Conservation (phyloP, 352 stramenopile genomes). For the Phytophthora hybrid region DNA sequence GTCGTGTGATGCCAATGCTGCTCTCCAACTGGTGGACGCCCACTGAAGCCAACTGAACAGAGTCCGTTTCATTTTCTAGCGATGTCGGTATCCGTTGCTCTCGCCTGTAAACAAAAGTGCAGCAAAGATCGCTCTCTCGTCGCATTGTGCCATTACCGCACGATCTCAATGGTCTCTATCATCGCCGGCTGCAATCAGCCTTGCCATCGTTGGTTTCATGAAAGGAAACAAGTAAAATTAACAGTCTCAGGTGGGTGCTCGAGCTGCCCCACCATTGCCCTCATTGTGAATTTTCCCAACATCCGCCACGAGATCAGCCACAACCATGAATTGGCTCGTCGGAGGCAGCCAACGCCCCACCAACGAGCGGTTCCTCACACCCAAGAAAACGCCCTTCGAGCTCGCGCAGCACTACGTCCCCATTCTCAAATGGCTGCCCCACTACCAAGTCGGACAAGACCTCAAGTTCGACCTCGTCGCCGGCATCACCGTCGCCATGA, state of each 20-base stretch:
- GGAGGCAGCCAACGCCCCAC: constrained; percentile 2
- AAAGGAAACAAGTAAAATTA: neutral
- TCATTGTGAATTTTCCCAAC: neutral
- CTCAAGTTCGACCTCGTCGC: constrained; percentile 62
- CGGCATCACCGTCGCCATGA: constrained; percentile 73
- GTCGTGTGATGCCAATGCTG: neutral
- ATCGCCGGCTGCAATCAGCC: neutral
- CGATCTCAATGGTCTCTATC: neutral
- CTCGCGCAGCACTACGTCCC: constrained; percentile 21
- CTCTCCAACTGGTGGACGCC: neutral
- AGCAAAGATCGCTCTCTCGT: neutral
- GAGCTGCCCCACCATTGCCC: neutral
- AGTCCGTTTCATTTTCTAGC: neutral
- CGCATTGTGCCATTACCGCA: neutral
- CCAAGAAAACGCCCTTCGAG: constrained; percentile 28
- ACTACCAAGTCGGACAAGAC: constrained; percentile 52
- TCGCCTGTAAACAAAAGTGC: neutral
- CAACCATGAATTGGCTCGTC: neutral
- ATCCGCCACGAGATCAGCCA: too few species aligned
- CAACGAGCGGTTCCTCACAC: constrained; percentile 23
- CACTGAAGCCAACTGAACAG: neutral
- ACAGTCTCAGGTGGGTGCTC: neutral
- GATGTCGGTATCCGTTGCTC: neutral
- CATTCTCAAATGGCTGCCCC: constrained; percentile 58
- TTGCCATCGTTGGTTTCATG: neutral